Conservation (phyloP, 2,329 filamentous ascomycete genomes). For the Claviceps monticola region DNA sequence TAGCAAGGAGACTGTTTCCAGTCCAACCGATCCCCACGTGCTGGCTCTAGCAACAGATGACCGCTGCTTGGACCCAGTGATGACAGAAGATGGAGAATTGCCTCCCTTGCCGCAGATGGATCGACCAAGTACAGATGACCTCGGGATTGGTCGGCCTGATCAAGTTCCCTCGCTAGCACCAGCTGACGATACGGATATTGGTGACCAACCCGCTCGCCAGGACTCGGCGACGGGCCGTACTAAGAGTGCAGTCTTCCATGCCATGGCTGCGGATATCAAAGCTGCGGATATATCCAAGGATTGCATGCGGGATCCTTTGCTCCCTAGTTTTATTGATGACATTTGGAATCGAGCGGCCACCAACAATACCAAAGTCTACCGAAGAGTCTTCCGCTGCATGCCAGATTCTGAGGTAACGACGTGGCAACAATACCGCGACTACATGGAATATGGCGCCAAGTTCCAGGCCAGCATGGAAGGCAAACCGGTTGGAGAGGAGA, state of each 20-base stretch:
- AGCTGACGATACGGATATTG: conserved; percentile 69
- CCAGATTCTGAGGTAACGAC: conserved; percentile 87
- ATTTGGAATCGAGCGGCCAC: conserved; percentile 77
- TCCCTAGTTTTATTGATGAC: conserved; percentile 69
- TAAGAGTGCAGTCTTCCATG: conserved; percentile 30
- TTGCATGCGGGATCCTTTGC: conserved; percentile 87
- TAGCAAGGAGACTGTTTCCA: conserved; percentile 43
- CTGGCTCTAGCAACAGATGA: conserved; percentile 15
- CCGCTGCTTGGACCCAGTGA: conserved; percentile 18
- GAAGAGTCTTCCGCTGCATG: conserved; percentile 91
- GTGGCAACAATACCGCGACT: conserved; percentile 88
- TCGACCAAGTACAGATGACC: conserved; percentile 48
- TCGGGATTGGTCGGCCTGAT: conserved; percentile 53
- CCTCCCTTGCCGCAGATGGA: conserved; percentile 44
- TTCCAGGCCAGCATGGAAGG: conserved; percentile 56
- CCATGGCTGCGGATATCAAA: conserved; percentile 52
- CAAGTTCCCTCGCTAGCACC: conserved; percentile 58
- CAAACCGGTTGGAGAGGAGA: conserved; percentile 37
- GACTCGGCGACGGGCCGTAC: conserved; percentile 37
- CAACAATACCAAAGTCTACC: conserved; percentile 92
- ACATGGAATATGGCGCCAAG: conserved; percentile 58
- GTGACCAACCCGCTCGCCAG: conserved; percentile 50
- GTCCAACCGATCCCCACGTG: conserved; percentile 21
- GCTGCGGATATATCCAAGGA: conserved; percentile 67
- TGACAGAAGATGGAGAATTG: conserved; percentile 31